Conservation (phyloP, 2,329 filamentous ascomycete species). For the Paramyrothecium roridum region DNA sequence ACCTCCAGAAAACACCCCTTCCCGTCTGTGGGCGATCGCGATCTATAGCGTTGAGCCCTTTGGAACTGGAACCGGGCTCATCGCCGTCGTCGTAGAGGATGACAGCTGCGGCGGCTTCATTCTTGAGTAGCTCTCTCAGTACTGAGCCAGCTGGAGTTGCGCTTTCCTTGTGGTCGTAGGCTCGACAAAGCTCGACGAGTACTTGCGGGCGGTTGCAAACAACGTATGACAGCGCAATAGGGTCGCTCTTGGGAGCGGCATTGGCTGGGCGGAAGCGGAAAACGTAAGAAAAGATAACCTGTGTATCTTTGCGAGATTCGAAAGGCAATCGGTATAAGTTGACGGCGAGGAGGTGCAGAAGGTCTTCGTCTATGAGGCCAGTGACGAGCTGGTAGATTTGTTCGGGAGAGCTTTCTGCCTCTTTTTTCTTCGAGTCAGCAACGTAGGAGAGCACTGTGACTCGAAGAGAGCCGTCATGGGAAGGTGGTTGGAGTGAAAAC, state of each 20-base stretch:
- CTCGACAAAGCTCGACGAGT: conserved; percentile 81
- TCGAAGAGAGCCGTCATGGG: neutral
- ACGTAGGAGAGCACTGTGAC: neutral
- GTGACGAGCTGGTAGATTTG: conserved; percentile 84
- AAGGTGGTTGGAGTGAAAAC: neutral
- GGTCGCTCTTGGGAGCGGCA: conserved; percentile 66
- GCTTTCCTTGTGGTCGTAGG: conserved; percentile 87
- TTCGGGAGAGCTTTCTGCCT: conserved; percentile 81
- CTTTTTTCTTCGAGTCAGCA: conserved; percentile 40
- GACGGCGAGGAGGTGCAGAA: conserved; percentile 79
- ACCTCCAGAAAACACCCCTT: conserved; percentile 89
- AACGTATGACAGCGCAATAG: conserved; percentile 83
- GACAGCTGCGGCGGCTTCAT: conserved; percentile 84
- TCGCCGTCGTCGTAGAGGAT: conserved; percentile 89
- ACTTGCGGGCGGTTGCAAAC: conserved; percentile 84
- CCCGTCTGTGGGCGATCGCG: conserved; percentile 73
- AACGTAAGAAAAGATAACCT: conserved; percentile 93
- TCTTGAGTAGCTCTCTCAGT: conserved; percentile 82
- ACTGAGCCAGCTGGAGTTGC: conserved; percentile 89
- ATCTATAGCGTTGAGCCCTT: conserved; percentile 75
- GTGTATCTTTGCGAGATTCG: conserved; percentile 92
- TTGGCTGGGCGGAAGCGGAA: conserved; percentile 80
- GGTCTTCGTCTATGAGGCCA: conserved; percentile 82
- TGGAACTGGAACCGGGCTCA: conserved; percentile 65
- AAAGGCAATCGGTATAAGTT: conserved; percentile 86